A percentile compares a stretch with the other conserved stretches of the same genome.
phyloP scores from a whole-genome alignment of 768 basidiomycete genomes.

The Tylopilus plumbeoviolaceoides region DNA sequence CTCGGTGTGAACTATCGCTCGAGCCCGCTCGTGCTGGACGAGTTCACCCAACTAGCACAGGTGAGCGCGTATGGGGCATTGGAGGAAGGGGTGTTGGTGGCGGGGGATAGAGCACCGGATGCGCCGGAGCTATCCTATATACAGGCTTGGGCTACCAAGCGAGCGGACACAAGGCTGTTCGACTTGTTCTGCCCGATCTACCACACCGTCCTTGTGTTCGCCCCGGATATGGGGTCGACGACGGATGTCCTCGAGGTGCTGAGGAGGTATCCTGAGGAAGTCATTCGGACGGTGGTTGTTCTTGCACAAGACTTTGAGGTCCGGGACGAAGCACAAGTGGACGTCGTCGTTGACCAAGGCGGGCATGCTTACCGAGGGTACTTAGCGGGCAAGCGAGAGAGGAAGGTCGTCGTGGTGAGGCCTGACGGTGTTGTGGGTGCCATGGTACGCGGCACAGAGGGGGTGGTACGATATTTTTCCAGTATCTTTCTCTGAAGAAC shows the following conservation, averaged over 20 bases:
- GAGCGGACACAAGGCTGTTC: slow-evolving; percentile 12
- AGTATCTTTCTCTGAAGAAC: slow-evolving; percentile 6
- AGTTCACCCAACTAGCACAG: slow-evolving; percentile 19
- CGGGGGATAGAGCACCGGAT: slow-evolving; percentile 45
- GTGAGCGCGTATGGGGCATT: slow-evolving; percentile 13
- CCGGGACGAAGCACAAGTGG: slow-evolving; percentile 17
- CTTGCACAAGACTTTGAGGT: slow-evolving; percentile 3
- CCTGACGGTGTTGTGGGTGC: slow-evolving; percentile 41
- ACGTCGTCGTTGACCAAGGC: slow-evolving; percentile 33
- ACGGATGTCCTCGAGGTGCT: slow-evolving; percentile 9
- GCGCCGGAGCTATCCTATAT: slow-evolving; percentile 35
- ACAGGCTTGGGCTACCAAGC: neutral
- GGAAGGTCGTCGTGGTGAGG: slow-evolving; percentile 34
- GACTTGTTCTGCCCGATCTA: slow-evolving; percentile 17
- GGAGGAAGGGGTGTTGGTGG: slow-evolving; percentile 29
- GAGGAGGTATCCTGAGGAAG: neutral
- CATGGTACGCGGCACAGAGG: slow-evolving; percentile 18
- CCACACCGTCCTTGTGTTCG: slow-evolving; percentile 33
- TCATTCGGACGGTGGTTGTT: slow-evolving; percentile 11
- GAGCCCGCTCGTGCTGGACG: slow-evolving; percentile 37
- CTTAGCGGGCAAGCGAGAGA: slow-evolving; percentile 28
- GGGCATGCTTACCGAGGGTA: slow-evolving; percentile 41
- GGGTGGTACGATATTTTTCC: slow-evolving; percentile 15
- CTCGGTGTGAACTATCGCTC: slow-evolving; percentile 35
- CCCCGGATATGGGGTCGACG: slow-evolving; percentile 1